Evolutionary conservation across 805 yeast species (phyloP), one percentile per base, ranked within the genome.

Genomic region (Saccharomycopsis capsularis): DNA sequence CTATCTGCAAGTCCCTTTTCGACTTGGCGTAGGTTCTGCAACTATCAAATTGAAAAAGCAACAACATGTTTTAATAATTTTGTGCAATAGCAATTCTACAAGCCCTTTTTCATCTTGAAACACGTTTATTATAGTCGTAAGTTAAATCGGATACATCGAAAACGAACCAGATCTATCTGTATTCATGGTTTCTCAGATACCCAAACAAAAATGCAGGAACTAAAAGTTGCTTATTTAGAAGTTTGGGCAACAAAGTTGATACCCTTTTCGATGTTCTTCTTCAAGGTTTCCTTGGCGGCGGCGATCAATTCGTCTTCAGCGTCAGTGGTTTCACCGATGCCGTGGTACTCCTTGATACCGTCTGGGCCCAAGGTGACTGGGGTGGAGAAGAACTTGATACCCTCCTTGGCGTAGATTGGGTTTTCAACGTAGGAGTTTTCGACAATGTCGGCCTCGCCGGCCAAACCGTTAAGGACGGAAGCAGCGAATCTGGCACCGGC

Each of bases 301-400:
- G 74, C 74, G 63, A 93, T 76, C 74, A 91, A 78, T 66, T 79
- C 84, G 72, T 85, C 84, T 79, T 93, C 99, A 68, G 82, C 83
- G 58, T 70, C 72, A 51, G 84, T 73, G 63, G 88, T 68, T 57
- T 72, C 68, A 63, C 95, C 95, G 63, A 93, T 74, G 52, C 75
- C 73, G 75, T 86, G 95, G 65, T 89, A 73, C 68, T 79, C 75
- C 68, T 79, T 78, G 59, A 85, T 86, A 82, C 97, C 97, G 56
- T 84, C 78, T 64, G 82, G 84, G 59, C 98, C 98, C 64, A 91
- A 81, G 60, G 95, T 85, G 59, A 93, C 95, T 71, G 81, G 83
- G 59, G 96, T 84, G 48, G 98, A 89, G 77, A 93, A 93, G 85
- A 90, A 93, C 56, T 88, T 91, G 62, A 93, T 85, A 66, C 98